Base-by-base conservation (phyloP, 768 basidiomycete genomes). In the Cystobasidium onofrii region DNA sequence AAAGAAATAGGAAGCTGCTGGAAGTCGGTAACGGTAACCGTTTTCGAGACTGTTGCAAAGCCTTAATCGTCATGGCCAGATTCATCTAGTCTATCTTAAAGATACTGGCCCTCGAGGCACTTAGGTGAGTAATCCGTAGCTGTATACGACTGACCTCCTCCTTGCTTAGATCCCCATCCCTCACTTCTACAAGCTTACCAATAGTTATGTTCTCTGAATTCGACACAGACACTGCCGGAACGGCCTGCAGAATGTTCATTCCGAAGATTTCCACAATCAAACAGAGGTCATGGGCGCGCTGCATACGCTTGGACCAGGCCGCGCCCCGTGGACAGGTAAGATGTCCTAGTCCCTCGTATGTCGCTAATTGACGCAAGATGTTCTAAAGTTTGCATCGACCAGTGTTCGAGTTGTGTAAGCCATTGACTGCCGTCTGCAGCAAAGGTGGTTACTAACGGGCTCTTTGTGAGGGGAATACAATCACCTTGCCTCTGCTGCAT, bases 201-300 rank as follows among this genome's bases (percentile, higher is more conserved):
- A n/a, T 55, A 55, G n/a, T 55, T 55, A 55, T 55, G 10, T 55
- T 55, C 29, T 55, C 54, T 55, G 23, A n/a, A 9, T 55, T 55
- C n/a, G 54, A 29, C 7, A 55, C 20, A n/a, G 54, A 55, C 23
- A 55, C 54, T 55, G 54, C n/a, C n/a, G 29, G 54, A 55, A 55
- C 54, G n/a, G 54, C 54, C 10, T 55, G 54, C 54, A 55, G 54
- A n/a, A 55, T 55, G 54, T 55, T n/a, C 23, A 55, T 55, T n/a
- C 54, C 54, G 54, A 23, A 29, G 20, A 55, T 55, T 55, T 55
- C 54, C n/a, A 7, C 54, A 9, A 55, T 55, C 54, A 55, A 55
- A 55, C 29, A 55, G 54, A 55, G 23, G 9, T 55, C 23, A 29
- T 23, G 29, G 9, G 54, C 54, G 10, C 54, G 54, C 54, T n/a